These are phyloP conservation scores for Cladosporium sp. DNA, from an alignment of 2,329 filamentous ascomycete species.

Conservation along the genomic window DNA sequence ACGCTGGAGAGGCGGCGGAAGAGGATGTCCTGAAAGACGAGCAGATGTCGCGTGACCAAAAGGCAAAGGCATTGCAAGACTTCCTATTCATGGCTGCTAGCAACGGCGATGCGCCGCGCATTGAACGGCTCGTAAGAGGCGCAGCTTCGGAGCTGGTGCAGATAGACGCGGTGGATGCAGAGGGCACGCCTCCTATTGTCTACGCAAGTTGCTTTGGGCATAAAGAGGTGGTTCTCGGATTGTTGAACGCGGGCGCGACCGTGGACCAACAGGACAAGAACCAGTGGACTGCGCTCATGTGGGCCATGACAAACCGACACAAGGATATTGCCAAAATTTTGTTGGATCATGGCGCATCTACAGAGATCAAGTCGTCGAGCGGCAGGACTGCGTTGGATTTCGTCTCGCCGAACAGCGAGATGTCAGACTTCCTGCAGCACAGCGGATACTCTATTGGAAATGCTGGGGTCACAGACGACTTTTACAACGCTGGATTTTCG, in stretches of 20 bases:
- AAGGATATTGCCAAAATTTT: constrained; percentile 92
- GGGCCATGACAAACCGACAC: constrained; percentile 98
- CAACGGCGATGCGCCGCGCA: constrained; percentile 84
- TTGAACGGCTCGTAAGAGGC: constrained; percentile 70
- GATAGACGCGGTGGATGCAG: constrained; percentile 83
- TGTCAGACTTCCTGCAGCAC: constrained; percentile 90
- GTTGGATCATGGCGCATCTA: constrained; percentile 89
- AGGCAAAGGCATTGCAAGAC: constrained; percentile 77
- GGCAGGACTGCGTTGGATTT: constrained; percentile 95
- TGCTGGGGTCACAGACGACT: constrained; percentile 75
- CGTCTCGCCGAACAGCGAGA: constrained; percentile 89
- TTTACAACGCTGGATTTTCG: constrained; percentile 86
- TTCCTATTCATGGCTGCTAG: constrained; percentile 91
- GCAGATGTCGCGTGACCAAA: constrained; percentile 70
- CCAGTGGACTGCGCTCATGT: constrained; percentile 97
- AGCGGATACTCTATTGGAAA: constrained; percentile 88
- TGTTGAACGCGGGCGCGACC: constrained; percentile 79
- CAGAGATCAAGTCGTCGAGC: constrained; percentile 89
- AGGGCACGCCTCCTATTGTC: constrained; percentile 92
- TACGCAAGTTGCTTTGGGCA: constrained; percentile 99
- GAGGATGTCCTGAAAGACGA: constrained; percentile 72
- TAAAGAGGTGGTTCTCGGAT: constrained; percentile 75
- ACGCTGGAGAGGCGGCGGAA: constrained; percentile 68
- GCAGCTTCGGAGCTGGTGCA: constrained; percentile 73
- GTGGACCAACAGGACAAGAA: constrained; percentile 94